phyloP scores from a whole-genome alignment of 805 yeast genomes.

The Wickerhamomyces chambardii region DNA sequence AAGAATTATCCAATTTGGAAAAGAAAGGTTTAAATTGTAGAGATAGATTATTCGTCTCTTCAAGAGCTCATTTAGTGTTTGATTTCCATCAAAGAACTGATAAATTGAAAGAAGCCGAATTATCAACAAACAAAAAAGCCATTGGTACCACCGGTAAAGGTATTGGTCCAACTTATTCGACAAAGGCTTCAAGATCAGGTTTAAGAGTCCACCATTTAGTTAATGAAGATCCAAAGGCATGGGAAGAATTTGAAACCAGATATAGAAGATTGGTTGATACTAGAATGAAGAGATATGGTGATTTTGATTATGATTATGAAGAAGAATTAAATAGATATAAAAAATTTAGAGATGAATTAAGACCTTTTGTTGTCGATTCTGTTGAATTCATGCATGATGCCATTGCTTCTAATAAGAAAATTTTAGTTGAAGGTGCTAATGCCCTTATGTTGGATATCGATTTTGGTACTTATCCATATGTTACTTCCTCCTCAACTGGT shows the following conservation, averaged over 20 bases:
- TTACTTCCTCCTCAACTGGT: constrained; percentile 91
- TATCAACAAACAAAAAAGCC: constrained; percentile 57
- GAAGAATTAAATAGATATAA: constrained; percentile 74
- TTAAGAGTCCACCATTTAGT: constrained; percentile 94
- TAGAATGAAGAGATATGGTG: constrained; percentile 87
- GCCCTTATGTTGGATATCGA: constrained; percentile 97
- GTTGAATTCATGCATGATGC: constrained; percentile 79
- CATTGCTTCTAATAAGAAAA: constrained; percentile 67
- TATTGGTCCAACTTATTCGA: constrained; percentile 96
- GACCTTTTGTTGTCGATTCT: constrained; percentile 92
- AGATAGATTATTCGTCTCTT: constrained; percentile 77
- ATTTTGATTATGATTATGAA: constrained; percentile 79
- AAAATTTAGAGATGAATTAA: constrained; percentile 59
- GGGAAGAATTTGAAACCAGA: constrained; percentile 82
- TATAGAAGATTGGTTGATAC: constrained; percentile 72
- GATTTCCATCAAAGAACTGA: constrained; percentile 98
- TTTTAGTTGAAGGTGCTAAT: constrained; percentile 95
- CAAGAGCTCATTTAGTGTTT: constrained; percentile 93
- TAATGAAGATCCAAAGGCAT: constrained; percentile 79
- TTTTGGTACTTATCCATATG: constrained; percentile 97
- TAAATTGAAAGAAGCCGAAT: constrained; percentile 88
- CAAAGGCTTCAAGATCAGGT: constrained; percentile 96
- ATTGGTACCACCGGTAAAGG: constrained; percentile 99
- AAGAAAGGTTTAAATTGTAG: constrained; percentile 59
- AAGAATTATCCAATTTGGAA: constrained; percentile 75